Conservation (phyloP, 768 basidiomycete genomes). For the Termitomyces sp. region DNA sequence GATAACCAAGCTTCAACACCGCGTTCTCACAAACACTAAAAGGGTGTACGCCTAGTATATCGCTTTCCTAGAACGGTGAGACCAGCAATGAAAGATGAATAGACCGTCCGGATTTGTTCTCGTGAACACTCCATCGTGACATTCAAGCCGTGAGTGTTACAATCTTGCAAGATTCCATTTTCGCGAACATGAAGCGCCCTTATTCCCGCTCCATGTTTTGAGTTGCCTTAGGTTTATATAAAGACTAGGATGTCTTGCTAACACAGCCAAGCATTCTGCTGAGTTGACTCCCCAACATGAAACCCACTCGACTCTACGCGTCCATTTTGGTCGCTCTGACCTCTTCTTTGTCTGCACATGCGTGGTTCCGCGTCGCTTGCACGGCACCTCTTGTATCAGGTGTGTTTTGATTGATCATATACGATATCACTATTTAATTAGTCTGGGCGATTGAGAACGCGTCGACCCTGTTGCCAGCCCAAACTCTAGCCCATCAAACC, state of each 20-base stretch:
- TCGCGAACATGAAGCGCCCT: background rate
- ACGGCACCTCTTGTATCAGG: constrained; percentile 35
- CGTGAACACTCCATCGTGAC: constrained; percentile 1
- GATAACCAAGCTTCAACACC: background rate
- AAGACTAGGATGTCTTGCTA: background rate
- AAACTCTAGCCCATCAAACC: constrained; percentile 28
- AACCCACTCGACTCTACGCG: constrained; percentile 6
- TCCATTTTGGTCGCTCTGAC: constrained; percentile 13
- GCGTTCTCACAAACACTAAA: background rate
- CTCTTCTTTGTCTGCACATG: constrained; percentile 17
- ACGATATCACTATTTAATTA: background rate
- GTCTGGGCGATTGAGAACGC: constrained; percentile 20
- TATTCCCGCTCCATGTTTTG: background rate
- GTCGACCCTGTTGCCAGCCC: constrained; percentile 35
- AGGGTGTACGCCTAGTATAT: background rate
- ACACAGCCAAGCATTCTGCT: background rate
- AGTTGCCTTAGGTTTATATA: background rate
- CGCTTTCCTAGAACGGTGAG: constrained; percentile 1
- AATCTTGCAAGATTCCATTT: background rate
- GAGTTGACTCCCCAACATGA: constrained; percentile 4
- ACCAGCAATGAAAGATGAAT: background rate
- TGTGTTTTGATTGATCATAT: constrained; percentile 8
- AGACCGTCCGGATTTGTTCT: background rate
- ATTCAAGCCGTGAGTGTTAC: background rate
- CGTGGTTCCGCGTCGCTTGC: constrained; percentile 39